These are phyloP conservation scores for Ganoderma meredithae DNA, from an alignment of 1,284 basidiomycete species.

Conservation along the genomic window DNA sequence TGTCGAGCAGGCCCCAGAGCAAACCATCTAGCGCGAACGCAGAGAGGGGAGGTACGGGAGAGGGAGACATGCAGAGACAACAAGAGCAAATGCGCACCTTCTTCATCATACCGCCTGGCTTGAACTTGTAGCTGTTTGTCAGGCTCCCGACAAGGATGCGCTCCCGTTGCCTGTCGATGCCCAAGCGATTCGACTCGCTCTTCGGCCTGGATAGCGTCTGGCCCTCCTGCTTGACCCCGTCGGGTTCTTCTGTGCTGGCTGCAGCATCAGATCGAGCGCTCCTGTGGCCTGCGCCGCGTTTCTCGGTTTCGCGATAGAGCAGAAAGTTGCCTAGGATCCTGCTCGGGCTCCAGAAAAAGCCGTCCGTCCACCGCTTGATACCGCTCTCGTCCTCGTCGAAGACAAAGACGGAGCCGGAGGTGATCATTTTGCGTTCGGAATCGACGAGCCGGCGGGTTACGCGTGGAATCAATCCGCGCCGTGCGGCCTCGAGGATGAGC, in stretches of 20 bases:
- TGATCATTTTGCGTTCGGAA: conserved; percentile 91
- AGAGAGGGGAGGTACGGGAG: background rate
- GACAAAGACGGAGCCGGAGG: conserved; percentile 94
- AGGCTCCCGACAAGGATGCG: conserved; percentile 86
- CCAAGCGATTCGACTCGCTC: conserved; percentile 52
- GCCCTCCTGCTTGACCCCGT: conserved; percentile 46
- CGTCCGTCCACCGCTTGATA: conserved; percentile 99
- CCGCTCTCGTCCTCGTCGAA: conserved; percentile 98
- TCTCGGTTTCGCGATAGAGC: conserved; percentile 92
- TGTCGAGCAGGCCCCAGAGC: conserved; percentile 7
- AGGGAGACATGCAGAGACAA: background rate
- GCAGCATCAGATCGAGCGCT: conserved; percentile 51
- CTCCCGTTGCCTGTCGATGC: conserved; percentile 76
- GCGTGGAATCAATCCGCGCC: conserved; percentile 88
- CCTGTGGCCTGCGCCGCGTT: conserved; percentile 69
- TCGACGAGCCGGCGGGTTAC: conserved; percentile 96
- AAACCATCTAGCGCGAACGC: conserved; percentile 1
- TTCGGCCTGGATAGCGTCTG: conserved; percentile 70
- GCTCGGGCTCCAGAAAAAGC: conserved; percentile 90
- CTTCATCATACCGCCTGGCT: conserved; percentile 91
- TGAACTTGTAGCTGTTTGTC: conserved; percentile 93
- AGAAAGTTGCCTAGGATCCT: conserved; percentile 95
- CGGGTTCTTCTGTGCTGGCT: conserved; percentile 37
- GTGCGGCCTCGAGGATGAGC: conserved; percentile 94
- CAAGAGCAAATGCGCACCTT: conserved; percentile 65